Evolutionary conservation across 345 rosid genomes (phyloP).

Genomic region (Eucalyptus cloeziana): DNA sequence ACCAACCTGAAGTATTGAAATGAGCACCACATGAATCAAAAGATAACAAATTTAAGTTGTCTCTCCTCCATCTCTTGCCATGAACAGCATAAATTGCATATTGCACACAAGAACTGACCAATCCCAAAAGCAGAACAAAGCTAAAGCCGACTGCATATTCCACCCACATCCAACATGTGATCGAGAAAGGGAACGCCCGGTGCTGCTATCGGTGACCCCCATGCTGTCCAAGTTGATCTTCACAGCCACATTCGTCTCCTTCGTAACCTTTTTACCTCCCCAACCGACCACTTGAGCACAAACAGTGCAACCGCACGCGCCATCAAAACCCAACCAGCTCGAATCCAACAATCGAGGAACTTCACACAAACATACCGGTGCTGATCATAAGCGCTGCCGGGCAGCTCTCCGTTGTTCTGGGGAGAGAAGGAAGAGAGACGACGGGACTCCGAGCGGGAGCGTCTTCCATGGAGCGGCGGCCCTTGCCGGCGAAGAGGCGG

Average conservation of each 20-base stretch:
- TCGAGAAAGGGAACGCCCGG: slow-evolving; percentile 78
- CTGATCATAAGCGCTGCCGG: neutral
- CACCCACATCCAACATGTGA: slow-evolving; percentile 77
- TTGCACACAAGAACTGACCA: neutral
- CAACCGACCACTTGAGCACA: slow-evolving; percentile 33
- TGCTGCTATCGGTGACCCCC: slow-evolving; percentile 49
- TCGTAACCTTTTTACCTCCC: slow-evolving; percentile 77
- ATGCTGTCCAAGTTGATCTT: slow-evolving; percentile 72
- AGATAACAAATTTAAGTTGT: neutral
- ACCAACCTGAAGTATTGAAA: neutral
- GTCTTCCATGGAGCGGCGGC: slow-evolving; percentile 1
- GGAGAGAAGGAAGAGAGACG: slow-evolving; percentile 9
- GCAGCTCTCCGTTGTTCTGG: slow-evolving; percentile 15
- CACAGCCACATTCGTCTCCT: slow-evolving; percentile 73
- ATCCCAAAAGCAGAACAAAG: neutral
- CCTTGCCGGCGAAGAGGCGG: neutral
- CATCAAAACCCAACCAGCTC: neutral
- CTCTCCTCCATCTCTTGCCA: neutral
- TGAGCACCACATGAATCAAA: neutral
- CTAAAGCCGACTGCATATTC: neutral
- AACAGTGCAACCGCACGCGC: neutral
- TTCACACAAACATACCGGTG: neutral
- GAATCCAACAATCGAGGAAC: neutral
- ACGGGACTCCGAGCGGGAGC: neutral
- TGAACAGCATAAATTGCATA: neutral